These are phyloP conservation scores for Chloris gayana DNA, from an alignment of 176 grass and related monocot genomes.

Conservation along the genomic window DNA sequence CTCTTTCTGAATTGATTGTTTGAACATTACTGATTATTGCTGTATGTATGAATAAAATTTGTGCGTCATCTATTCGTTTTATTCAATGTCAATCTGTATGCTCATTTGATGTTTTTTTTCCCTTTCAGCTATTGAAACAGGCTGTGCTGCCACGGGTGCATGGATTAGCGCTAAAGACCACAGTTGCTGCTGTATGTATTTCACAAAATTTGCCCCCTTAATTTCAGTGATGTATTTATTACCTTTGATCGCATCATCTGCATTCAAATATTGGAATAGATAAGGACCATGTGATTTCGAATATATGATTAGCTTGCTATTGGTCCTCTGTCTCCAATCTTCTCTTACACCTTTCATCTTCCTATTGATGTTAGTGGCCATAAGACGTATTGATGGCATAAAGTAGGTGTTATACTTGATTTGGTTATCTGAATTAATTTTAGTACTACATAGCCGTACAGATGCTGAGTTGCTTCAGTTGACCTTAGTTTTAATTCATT, in stretches of 20 bases:
- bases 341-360: conserved; percentile 8
- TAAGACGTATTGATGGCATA: conserved; percentile 5
- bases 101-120: conserved; percentile 24
- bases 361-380: background rate
- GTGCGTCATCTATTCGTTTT: background rate
- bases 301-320: background rate
- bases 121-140: conserved; percentile 85
- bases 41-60: background rate
- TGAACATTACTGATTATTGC: background rate
- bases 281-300: conserved; percentile 5
- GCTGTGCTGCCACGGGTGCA: conserved; percentile 90
- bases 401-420: background rate
- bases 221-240: background rate
- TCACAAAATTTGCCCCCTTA: conserved; percentile 1
- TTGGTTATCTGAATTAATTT: conserved; percentile 26
- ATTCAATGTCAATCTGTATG: background rate
- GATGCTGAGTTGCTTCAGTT: conserved; percentile 6
- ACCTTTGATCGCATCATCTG: conserved; percentile 12
- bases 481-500: conserved; percentile 26
- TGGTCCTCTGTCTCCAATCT: conserved; percentile 5
- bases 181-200: conserved; percentile 86
- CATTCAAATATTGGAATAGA: conserved; percentile 27
- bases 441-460: background rate
- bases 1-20: background rate
- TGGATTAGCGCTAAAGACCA: conserved; percentile 94